phyloP scores from a whole-genome alignment of 305 asterid species.

The Fraxinus velutina region DNA sequence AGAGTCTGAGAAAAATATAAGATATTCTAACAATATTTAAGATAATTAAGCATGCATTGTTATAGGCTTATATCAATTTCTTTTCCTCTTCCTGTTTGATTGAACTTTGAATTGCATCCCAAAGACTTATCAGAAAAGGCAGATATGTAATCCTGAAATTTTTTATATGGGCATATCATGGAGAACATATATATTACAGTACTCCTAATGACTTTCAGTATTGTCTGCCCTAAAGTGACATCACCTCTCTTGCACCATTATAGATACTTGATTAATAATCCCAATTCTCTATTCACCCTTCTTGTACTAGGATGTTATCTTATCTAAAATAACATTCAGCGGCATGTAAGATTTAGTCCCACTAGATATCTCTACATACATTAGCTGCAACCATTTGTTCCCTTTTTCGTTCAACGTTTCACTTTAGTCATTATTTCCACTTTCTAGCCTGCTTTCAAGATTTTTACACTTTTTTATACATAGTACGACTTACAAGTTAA shows the following conservation, averaged over 20 bases:
- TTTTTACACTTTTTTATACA: not conserved
- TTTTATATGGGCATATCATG: not conserved
- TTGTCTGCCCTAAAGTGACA: not conserved
- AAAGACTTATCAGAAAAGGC: not conserved
- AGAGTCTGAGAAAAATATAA: not conserved
- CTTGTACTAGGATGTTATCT: slow-evolving; percentile 20
- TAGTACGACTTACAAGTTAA: not conserved
- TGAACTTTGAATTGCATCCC: not conserved
- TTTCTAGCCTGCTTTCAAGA: not conserved
- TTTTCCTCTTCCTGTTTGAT: too few species aligned
- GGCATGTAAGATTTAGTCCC: slow-evolving; percentile 16
- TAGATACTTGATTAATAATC: not conserved
- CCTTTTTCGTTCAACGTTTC: not conserved
- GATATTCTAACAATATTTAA: not conserved
- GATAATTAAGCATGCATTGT: not conserved
- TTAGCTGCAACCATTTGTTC: not conserved
- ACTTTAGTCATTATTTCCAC: not conserved
- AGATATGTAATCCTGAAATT: not conserved
- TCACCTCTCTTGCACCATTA: not conserved
- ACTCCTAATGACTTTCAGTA: not conserved
- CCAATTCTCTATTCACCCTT: not conserved
- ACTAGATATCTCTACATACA: not conserved
- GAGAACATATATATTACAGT: not conserved
- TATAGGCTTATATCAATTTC: not conserved
- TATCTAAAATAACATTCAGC: slow-evolving; percentile 17